Base-by-base conservation (phyloP, 179 eudicot species). In the Camellia oleifera region DNA sequence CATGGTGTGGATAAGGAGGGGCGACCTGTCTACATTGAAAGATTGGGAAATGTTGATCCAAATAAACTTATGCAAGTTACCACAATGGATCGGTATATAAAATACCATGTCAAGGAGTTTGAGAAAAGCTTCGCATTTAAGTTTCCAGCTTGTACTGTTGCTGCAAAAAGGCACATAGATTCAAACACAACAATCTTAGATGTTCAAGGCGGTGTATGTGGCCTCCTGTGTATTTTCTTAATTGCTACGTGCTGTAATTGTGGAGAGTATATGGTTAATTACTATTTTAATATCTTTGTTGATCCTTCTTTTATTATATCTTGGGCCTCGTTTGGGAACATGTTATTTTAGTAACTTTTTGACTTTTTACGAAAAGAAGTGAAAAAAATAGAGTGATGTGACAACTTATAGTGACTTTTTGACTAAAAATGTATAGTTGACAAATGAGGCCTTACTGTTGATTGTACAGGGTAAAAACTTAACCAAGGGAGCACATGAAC, bases 1-100 rank as follows among this genome's bases (percentile, higher is more conserved):
- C 99, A 95, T 84, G 98, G 99, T 4, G 95, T 95, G 84, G 99
- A 95, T 83, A 92, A 85, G 84, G 97, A 92, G 82, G 99, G 99
- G 72, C 87, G 99, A 84, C 99, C 98, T 64, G 85, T 95, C 20
- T 94, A 95, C 85, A 89, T 95, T 74, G 99, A 95, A 85, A 90
- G 94, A 79, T 83, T 95, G 53, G 99, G 99, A 73, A 92, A 91
- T 85, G 98, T 95, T 77, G 98, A 95, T 74, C 93, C 98, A 11
- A 89, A 91, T 87, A 95, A 95, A 88, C 94, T 95, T 42, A 90
- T 95, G 99, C 98, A 94, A 86, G 98, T 94, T 71, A 95, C 99
- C 20, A 89, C 93, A 57, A 81, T 95, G 90, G 99, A 95, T 85
- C 92, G 99, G 8, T 95, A 95, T 80, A 67, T 95, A 80, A 95